A percentile compares a stretch with the other conserved stretches of the same genome.
Evolutionary conservation across 225 moss, liverwort and hornwort genomes (phyloP).

Genomic region (Climacium dendroides): DNA sequence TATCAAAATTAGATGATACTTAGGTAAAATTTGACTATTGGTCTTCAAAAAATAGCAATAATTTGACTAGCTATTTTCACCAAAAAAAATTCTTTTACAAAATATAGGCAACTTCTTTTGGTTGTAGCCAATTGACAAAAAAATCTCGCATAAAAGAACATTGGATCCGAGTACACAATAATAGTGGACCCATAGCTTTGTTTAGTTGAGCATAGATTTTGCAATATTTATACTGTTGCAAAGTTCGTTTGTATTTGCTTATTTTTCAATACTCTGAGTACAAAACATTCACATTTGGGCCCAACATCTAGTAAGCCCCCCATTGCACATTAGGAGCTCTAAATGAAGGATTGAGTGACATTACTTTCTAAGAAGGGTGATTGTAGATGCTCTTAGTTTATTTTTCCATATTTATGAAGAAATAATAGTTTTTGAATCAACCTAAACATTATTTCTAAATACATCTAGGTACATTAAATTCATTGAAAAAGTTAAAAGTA

Average conservation of each 20-base stretch:
- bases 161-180: rapidly evolving
- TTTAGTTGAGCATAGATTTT: neutral
- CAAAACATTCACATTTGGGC: neutral
- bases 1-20: no score
- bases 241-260: neutral
- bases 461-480: neutral
- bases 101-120: no score
- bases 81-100: no score
- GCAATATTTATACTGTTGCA: rapidly evolving
- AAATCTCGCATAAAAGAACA: no score
- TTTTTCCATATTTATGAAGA: neutral
- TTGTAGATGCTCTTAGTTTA: neutral
- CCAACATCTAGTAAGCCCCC: no score
- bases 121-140: no score
- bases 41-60: no score
- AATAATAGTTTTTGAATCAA: neutral
- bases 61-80: no score
- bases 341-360: no score
- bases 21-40: no score
- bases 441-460: neutral
- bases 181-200: rapidly evolving
- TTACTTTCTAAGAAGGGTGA: no score
- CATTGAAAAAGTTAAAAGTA: neutral
- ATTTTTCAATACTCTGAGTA: neutral
- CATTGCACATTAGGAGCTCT: no score